Base-by-base conservation (phyloP, 2,329 filamentous ascomycete genomes). In the Remersonia thermophila region DNA sequence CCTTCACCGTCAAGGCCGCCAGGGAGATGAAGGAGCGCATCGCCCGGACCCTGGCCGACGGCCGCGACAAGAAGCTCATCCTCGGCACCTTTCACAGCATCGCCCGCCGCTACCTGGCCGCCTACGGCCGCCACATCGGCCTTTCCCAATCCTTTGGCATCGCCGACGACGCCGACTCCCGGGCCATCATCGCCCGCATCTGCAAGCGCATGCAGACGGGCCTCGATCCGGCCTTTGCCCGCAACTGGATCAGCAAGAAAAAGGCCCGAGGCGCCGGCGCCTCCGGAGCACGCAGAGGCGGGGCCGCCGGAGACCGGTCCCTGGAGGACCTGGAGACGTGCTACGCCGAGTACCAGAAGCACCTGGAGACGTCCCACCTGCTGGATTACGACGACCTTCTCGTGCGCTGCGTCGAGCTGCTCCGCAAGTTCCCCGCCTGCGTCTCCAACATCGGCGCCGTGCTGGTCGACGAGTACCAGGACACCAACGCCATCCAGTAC, bases 11-110 rank as follows among this genome's bases (percentile, higher is more conserved):
- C 56, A 96, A 96, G 57, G 87, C 91, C 1, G 84, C 87, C 13
- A 73, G 66, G 13, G 89, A 96, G 62, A 98, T 98, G 89, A 85
- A 86, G 51, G 77, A 85, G 52, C 75, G 89, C 7, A 83, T 96
- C 38, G 76, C 78, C 0, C 79, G 71, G 40, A 69, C 83, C n/a
- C 67, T 96, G n/a, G 86, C 86, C 1, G 71, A 80, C 41, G 78
- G 78, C 5, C 62, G 78, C 12, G 83, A 86, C 53, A 77, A 71
- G 37, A 82, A 77, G 50, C 67, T 98, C 45, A 72, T 95, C 23
- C 65, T 98, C 3, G 89, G 89, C 13, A 98, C 91, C 0, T 96
- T 98, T 48, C 89, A 98, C 61, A 93, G 86, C 32, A 86, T 98
- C 46, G 78, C 87, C 36, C 72, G 85, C 30, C 75, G 85, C 40